Percentiles rank a stretch among this genome's conserved stretches.
Conservation (phyloP, 192 early-diverging fungal species). For the Backusella circina region DNA sequence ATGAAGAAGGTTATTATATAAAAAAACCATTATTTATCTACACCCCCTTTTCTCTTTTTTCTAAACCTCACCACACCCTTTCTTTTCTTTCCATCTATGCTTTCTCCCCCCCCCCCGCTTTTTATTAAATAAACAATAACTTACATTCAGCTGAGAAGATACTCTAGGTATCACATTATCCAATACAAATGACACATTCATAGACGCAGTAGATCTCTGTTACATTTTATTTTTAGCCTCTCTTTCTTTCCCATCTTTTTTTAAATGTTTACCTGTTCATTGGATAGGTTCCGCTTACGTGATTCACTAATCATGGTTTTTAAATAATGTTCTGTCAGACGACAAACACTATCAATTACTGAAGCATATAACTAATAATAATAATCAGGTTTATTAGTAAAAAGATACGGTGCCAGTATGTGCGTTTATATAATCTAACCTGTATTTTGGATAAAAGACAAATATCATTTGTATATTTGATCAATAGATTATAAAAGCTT, state of each 20-base stretch:
- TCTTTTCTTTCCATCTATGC: conserved; percentile 3
- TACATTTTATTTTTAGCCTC: neutral
- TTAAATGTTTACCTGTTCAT: conserved; percentile 41
- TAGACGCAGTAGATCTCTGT: conserved; percentile 39
- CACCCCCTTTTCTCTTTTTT: neutral
- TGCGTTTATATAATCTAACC: conserved; percentile 36
- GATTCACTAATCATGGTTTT: conserved; percentile 51
- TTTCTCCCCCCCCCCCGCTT: neutral
- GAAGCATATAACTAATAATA: conserved; percentile 60
- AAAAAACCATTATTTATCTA: neutral
- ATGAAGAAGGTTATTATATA: neutral
- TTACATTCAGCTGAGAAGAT: conserved; percentile 53
- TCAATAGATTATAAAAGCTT: conserved; percentile 63
- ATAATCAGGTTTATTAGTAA: neutral
- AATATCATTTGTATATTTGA: conserved; percentile 71
- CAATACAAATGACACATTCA: conserved; percentile 51
- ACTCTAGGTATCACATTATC: conserved; percentile 59
- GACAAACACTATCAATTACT: conserved; percentile 60
- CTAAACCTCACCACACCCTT: neutral
- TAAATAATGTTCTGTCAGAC: conserved; percentile 63
- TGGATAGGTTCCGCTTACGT: conserved; percentile 34
- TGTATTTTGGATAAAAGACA: conserved; percentile 64
- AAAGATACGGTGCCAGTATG: neutral
- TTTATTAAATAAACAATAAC: neutral
- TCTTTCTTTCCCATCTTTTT: neutral